Evolutionary conservation across 495 filamentous ascomycete species (phyloP).

Genomic region (Penicillium maclennaniae): DNA sequence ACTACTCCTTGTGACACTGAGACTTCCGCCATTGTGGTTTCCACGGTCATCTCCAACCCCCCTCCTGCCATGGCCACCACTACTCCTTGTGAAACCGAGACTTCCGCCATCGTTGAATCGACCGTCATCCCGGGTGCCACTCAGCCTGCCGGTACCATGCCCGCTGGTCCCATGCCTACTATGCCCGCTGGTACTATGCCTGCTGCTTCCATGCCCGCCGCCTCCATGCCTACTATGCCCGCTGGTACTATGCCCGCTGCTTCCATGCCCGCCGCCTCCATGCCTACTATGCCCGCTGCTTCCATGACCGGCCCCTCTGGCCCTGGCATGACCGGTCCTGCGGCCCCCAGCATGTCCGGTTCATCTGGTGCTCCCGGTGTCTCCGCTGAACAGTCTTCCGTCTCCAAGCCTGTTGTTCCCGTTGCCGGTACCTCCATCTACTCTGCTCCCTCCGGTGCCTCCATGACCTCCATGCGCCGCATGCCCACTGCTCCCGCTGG

Average conservation of each 20-base stretch:
- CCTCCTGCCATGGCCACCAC: not conserved
- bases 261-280: not conserved
- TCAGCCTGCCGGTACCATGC: not conserved
- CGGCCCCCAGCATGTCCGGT: not conserved
- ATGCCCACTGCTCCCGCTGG: constrained; percentile 11
- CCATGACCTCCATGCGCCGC: constrained; percentile 9
- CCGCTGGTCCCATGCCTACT: not conserved
- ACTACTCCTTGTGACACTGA: constrained; percentile 1
- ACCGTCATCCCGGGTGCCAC: not conserved
- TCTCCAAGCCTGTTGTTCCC: constrained; percentile 2
- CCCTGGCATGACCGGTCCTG: not conserved
- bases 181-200: no score
- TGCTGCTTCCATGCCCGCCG: not conserved
- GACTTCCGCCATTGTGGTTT: not conserved
- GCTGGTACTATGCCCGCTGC: not conserved
- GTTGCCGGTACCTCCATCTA: constrained; percentile 8
- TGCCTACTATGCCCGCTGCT: not conserved
- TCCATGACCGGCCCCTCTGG: not conserved
- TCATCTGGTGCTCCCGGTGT: not conserved
- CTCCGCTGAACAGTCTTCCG: not conserved
- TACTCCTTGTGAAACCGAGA: constrained; percentile 1
- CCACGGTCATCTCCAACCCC: not conserved
- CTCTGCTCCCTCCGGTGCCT: constrained; percentile 2
- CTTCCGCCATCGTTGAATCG: not conserved
- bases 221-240: not conserved